Conservation (phyloP, 805 yeast genomes). For the Spathaspora sp. region DNA sequence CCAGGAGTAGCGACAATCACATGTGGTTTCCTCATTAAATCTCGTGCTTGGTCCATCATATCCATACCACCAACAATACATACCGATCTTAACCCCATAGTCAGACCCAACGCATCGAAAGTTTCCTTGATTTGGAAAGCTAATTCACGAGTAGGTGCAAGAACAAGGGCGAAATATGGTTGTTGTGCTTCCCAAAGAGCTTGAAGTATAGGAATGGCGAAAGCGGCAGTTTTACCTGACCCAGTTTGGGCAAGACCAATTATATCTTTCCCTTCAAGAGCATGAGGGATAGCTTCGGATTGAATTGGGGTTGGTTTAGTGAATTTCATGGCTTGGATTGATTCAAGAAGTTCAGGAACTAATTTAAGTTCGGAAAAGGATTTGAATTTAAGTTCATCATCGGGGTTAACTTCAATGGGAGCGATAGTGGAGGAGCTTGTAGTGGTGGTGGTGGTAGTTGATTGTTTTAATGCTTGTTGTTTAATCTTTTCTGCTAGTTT, state of each 20-base stretch:
- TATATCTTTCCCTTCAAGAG: slow-evolving; percentile 84
- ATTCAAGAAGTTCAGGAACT: slow-evolving; percentile 75
- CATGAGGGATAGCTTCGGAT: slow-evolving; percentile 85
- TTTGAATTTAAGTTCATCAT: slow-evolving; percentile 22
- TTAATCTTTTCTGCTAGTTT: slow-evolving; percentile 56
- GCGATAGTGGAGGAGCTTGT: background rate
- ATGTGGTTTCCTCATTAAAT: slow-evolving; percentile 90
- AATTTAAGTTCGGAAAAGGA: slow-evolving; percentile 58
- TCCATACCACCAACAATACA: slow-evolving; percentile 98
- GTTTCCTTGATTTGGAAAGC: slow-evolving; percentile 91
- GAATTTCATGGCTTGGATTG: slow-evolving; percentile 72
- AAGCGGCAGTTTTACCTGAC: slow-evolving; percentile 97
- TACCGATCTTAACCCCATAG: slow-evolving; percentile 87
- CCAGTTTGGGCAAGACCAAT: slow-evolving; percentile 98
- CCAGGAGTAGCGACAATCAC: slow-evolving; percentile 96
- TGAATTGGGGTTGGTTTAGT: slow-evolving; percentile 92
- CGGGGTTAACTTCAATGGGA: slow-evolving; percentile 10
- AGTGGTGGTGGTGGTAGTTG: background rate
- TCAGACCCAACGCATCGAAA: slow-evolving; percentile 86
- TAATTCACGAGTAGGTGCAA: slow-evolving; percentile 83
- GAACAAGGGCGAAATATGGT: slow-evolving; percentile 83
- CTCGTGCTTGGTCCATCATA: slow-evolving; percentile 96
- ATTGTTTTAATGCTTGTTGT: slow-evolving; percentile 26
- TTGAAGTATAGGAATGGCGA: slow-evolving; percentile 92
- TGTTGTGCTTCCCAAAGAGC: slow-evolving; percentile 85